Conservation (phyloP, 2,329 filamentous ascomycete species). For the Epichloe sylvatica region DNA sequence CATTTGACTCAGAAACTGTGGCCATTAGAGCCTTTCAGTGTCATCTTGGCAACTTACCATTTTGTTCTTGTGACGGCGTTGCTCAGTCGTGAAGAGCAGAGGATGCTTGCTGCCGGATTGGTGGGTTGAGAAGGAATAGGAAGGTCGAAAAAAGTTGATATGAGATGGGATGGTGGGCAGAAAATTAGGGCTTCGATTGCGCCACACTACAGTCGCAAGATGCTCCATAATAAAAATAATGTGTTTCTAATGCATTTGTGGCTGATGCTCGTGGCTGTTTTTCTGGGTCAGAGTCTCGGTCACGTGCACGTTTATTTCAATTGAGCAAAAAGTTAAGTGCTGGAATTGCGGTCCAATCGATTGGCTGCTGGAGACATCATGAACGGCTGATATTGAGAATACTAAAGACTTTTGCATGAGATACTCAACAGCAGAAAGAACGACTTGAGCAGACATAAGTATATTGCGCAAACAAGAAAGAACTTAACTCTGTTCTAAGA, state of each 20-base stretch:
- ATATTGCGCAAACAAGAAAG: background rate
- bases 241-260: conserved; percentile 1
- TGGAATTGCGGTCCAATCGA: background rate
- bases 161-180: conserved; percentile 17
- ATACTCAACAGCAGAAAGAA: background rate
- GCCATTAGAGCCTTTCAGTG: conserved; percentile 24
- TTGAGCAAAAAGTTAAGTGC: no score
- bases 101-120: conserved; percentile 18
- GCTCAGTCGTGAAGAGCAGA: conserved; percentile 23
- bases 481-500: no score
- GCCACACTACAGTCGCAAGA: conserved; percentile 1
- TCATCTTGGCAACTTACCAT: conserved; percentile 26
- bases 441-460: background rate
- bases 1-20: conserved; percentile 24
- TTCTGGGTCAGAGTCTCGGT: background rate
- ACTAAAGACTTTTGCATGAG: background rate
- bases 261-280: conserved; percentile 3
- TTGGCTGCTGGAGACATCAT: background rate
- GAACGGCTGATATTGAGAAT: background rate
- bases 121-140: conserved; percentile 12
- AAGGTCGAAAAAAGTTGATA: conserved; percentile 12
- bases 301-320: conserved; percentile 2
- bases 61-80: conserved; percentile 23
- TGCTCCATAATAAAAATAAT: conserved; percentile 4
- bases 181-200: conserved; percentile 24